These are phyloP conservation scores for Brassica hybrid DNA, from an alignment of 441 rosid species.

Conservation along the genomic window DNA sequence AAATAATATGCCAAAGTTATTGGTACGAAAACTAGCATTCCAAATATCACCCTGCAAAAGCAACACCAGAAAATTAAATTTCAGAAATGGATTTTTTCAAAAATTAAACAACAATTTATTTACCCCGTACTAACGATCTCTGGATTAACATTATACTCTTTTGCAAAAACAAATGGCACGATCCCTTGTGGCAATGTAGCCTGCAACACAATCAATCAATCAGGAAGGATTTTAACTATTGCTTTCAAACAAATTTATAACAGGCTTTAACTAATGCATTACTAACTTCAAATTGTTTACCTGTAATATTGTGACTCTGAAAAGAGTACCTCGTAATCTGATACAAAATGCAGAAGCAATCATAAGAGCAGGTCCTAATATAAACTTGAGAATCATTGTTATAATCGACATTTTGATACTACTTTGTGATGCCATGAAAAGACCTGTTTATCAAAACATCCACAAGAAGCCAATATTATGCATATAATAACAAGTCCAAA, in stretches of 20 bases:
- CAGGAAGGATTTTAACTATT: not conserved
- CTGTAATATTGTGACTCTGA: constrained; percentile 70
- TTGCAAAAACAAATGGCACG: constrained; percentile 89
- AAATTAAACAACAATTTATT: not conserved
- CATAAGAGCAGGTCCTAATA: constrained; percentile 66
- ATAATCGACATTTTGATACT: constrained; percentile 50
- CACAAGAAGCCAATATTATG: too few species aligned
- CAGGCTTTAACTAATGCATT: not conserved
- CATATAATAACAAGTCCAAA: too few species aligned
- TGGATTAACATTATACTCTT: constrained; percentile 84
- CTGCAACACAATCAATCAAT: constrained; percentile 46
- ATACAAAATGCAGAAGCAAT: constrained; percentile 57
- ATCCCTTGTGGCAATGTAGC: constrained; percentile 94
- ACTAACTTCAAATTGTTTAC: constrained; percentile 32
- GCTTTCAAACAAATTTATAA: constrained; percentile 21
- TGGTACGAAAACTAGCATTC: constrained; percentile 83
- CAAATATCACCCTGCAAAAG: constrained; percentile 71
- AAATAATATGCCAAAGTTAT: constrained; percentile 74
- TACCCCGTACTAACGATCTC: constrained; percentile 78
- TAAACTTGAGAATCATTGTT: constrained; percentile 67
- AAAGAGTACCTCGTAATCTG: constrained; percentile 49
- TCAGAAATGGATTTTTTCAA: not conserved
- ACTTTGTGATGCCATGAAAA: too few species aligned
- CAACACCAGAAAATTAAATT: not conserved
- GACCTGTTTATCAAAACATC: too few species aligned